Percentiles rank a stretch among this genome's conserved stretches.
phyloP scores from a whole-genome alignment of 179 eudicot species.

The Sideroxylon spinosum region DNA sequence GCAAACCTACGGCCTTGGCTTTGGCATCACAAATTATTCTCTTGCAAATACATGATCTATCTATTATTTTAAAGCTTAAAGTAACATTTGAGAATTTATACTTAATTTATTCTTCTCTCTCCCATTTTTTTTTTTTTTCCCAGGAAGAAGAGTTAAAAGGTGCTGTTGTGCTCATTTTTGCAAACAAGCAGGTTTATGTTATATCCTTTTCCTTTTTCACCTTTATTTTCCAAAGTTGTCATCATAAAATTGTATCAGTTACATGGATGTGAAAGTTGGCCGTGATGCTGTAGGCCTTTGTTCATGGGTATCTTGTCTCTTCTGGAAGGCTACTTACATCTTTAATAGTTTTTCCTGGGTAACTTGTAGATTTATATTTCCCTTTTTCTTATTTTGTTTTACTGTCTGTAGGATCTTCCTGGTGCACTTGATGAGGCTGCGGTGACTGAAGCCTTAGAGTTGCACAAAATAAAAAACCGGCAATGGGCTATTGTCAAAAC shows the following conservation, averaged over 20 bases:
- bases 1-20: too few species aligned
- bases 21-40: too few species aligned
- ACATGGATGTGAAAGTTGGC: too few species aligned
- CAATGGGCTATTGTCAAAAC: conserved; percentile 98
- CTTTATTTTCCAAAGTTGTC: background rate
- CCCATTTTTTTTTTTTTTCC: too few species aligned
- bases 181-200: conserved; percentile 85
- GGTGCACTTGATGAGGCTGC: conserved; percentile 98
- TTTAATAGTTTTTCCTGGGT: background rate
- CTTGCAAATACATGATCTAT: too few species aligned
- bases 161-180: conserved; percentile 83
- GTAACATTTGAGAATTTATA: background rate
- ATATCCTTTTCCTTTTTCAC: background rate
- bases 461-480: conserved; percentile 96
- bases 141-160: conserved; percentile 99
- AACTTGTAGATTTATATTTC: background rate
- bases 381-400: background rate
- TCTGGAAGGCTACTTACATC: background rate
- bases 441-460: conserved; percentile 83
- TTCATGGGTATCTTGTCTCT: background rate
- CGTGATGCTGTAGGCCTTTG: background rate
- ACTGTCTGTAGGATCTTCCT: conserved; percentile 71
- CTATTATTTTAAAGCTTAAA: background rate
- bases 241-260: background rate
- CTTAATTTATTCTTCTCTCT: background rate